Base-by-base conservation (phyloP, 345 rosid species). In the Eucalyptus polyanthemos region DNA sequence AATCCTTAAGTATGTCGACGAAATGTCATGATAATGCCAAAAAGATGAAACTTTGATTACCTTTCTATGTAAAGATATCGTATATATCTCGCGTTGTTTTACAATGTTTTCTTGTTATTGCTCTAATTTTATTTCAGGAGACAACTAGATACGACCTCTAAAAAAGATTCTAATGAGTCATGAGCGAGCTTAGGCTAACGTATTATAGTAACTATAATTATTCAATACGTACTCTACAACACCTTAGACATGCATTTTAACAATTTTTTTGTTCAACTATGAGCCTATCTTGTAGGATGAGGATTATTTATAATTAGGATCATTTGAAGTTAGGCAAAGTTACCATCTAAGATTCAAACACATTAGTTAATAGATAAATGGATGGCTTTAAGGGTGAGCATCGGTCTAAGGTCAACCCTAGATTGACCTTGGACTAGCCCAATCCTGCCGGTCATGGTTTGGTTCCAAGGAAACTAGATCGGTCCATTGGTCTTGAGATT, bases 391-490 rank as follows among this genome's bases (percentile, higher is more conserved):
- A 2, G 56, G 56, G 24, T 53, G 24, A 53, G 10, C 10, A 53
- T 53, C 10, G 9, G 10, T 19, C 0, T 53, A 53, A 24, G 4
- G 56, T 53, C 10, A 53, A 53, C 4, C 5, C 5, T 51, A 0
- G 9, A 51, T 7, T 3, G 10, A 53, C 24, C 24, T 0, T 53
- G 0, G 24, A 53, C 9, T 0, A 53, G 24, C 24, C 10, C 4
- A 53, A 53, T 4, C 24, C 0, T 19, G 5, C 2, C 0, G 10
- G 1, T 53, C 5, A 53, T 53, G 10, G 56, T 53, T 4, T 0
- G 2, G 4, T 53, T 53, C 1, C 5, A 53, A 0, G 2, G 10
- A 53, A 0, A 19, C 10, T 53, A 53, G 24, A 0, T 53, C 1
- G 1, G 24, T 53, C 24, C 24, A 0, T 53, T 53, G 2, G 5